A percentile compares a stretch with the other conserved stretches of the same genome.
phyloP scores from a whole-genome alignment of 805 yeast species.

The Jamesozyma lodderae region DNA sequence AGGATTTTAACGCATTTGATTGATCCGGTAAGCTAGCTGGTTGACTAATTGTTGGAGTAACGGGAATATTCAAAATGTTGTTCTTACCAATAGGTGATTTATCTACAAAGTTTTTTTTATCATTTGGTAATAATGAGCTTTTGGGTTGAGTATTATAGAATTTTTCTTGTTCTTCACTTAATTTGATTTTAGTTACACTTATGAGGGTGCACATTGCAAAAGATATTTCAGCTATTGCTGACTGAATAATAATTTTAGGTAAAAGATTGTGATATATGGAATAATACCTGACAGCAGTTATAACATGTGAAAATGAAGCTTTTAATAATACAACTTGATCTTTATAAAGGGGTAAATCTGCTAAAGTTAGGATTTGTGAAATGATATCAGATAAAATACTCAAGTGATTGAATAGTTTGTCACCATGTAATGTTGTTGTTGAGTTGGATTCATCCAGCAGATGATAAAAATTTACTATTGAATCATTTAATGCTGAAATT shows the following conservation, averaged over 20 bases:
- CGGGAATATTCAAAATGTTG: too few species aligned
- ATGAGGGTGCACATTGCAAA: constrained; percentile 54
- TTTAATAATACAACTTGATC: constrained; percentile 39
- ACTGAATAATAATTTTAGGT: constrained; percentile 62
- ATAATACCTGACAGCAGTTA: constrained; percentile 68
- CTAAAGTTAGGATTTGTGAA: constrained; percentile 11
- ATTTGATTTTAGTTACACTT: constrained; percentile 20
- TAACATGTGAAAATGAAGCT: constrained; percentile 61
- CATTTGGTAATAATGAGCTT: too few species aligned
- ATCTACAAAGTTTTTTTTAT: too few species aligned
- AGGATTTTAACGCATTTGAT: too few species aligned
- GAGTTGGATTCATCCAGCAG: background rate
- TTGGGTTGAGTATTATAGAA: too few species aligned
- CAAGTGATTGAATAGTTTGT: constrained; percentile 15
- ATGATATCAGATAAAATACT: constrained; percentile 12
- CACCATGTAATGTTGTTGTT: constrained; percentile 4
- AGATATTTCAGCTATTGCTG: constrained; percentile 66
- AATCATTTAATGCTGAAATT: constrained; percentile 3
- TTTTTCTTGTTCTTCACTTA: background rate
- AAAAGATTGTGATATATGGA: constrained; percentile 52
- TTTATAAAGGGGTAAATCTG: constrained; percentile 23
- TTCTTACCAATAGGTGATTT: too few species aligned
- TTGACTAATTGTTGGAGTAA: too few species aligned
- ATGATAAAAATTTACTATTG: background rate
- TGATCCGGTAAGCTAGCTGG: too few species aligned